Percentiles rank a stretch among this genome's conserved stretches.
phyloP scores from a whole-genome alignment of 116 monocot species.

The Thalassia testudinum region DNA sequence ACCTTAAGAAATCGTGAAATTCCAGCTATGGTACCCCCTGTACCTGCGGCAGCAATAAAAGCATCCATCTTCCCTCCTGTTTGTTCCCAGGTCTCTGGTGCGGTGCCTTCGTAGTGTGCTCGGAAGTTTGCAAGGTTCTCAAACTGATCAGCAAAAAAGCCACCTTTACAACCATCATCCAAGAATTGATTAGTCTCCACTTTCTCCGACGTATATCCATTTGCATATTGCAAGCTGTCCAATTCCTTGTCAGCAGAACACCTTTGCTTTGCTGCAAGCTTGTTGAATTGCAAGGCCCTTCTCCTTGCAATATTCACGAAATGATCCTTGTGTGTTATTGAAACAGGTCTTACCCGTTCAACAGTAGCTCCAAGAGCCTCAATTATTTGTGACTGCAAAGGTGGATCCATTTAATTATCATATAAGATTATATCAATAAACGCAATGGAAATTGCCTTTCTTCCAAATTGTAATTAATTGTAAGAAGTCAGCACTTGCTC shows the following conservation, averaged over 20 bases:
- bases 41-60: slow-evolving; percentile 87
- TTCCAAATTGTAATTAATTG: too few relatives aligned
- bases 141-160: slow-evolving; percentile 96
- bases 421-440: too few relatives aligned
- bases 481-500: too few relatives aligned
- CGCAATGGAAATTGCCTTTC: too few relatives aligned
- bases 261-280: slow-evolving; percentile 16
- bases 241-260: slow-evolving; percentile 12
- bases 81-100: slow-evolving; percentile 95
- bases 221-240: slow-evolving; percentile 6
- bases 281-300: slow-evolving; percentile 65
- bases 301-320: slow-evolving; percentile 89
- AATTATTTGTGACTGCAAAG: slow-evolving; percentile 68
- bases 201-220: slow-evolving; percentile 13
- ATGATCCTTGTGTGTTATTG: slow-evolving; percentile 90
- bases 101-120: slow-evolving; percentile 86
- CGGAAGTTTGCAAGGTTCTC: slow-evolving; percentile 91
- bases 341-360: slow-evolving; percentile 93
- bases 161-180: slow-evolving; percentile 32
- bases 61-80: slow-evolving; percentile 63
- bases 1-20: slow-evolving; percentile 84
- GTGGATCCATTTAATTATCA: too few relatives aligned
- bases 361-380: slow-evolving; percentile 93
- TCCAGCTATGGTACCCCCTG: slow-evolving; percentile 93
- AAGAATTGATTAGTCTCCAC: slow-evolving; percentile 1